Evolutionary conservation across 176 grass and related monocot genomes (phyloP).

Genomic region (Carex littledalei): DNA sequence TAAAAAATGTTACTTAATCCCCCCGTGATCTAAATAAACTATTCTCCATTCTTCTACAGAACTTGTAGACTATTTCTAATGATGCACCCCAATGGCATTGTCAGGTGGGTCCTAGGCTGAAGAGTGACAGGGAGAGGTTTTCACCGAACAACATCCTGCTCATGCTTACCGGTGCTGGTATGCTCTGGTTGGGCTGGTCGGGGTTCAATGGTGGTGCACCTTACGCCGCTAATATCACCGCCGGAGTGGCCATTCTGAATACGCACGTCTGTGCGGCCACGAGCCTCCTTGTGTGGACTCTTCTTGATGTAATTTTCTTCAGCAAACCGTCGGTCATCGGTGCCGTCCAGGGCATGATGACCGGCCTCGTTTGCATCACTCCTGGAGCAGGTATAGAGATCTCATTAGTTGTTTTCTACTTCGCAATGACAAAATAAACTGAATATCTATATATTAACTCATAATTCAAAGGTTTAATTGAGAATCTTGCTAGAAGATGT

Average conservation of each 20-base stretch:
- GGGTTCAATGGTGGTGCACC: conserved; percentile 64
- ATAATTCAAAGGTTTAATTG: neutral
- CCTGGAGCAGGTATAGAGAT: conserved; percentile 43
- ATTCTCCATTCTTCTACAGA: neutral
- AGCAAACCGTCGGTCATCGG: conserved; percentile 64
- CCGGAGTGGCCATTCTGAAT: conserved; percentile 51
- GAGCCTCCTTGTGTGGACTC: conserved; percentile 63
- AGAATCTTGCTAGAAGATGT: neutral
- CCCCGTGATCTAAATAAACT: neutral
- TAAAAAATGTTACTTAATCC: neutral
- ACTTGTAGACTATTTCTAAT: neutral
- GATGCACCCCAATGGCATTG: neutral
- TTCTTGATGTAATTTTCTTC: conserved; percentile 65
- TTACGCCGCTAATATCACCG: conserved; percentile 49
- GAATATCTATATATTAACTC: neutral
- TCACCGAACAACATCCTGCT: conserved; percentile 70
- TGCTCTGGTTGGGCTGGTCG: conserved; percentile 74
- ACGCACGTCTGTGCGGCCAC: conserved; percentile 58
- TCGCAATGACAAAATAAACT: neutral
- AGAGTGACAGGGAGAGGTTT: conserved; percentile 46
- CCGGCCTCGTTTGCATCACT: conserved; percentile 75
- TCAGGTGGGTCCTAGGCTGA: conserved; percentile 50
- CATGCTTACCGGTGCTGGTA: conserved; percentile 47
- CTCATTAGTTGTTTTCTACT: neutral
- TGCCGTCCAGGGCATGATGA: conserved; percentile 69